Percentiles rank a stretch among this genome's conserved stretches.
phyloP scores from a whole-genome alignment of 164 flowering plant genomes.

The Berberis thunbergii region DNA sequence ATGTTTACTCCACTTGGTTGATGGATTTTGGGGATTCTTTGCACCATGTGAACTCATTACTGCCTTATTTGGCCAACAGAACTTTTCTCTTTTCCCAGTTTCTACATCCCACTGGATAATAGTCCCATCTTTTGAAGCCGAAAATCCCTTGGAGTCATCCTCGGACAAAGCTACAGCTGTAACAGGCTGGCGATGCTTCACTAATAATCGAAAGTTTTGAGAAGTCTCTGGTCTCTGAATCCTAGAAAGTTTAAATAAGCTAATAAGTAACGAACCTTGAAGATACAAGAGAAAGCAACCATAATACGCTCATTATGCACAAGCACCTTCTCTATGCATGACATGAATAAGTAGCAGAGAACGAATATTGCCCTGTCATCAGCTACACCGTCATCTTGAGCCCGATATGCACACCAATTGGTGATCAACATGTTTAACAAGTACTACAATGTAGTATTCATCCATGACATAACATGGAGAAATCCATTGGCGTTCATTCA shows the following conservation, averaged over 20 bases:
- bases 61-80: slow-evolving; percentile 67
- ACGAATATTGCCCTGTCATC: not conserved
- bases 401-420: not conserved
- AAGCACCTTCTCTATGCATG: not conserved
- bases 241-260: slow-evolving; percentile 28
- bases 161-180: slow-evolving; percentile 78
- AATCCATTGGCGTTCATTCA: not conserved
- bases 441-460: not conserved
- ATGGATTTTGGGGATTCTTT: slow-evolving; percentile 57
- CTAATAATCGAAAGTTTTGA: slow-evolving; percentile 45
- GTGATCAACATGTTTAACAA: not conserved
- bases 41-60: slow-evolving; percentile 60
- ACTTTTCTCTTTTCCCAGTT: slow-evolving; percentile 66
- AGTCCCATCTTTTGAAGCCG: slow-evolving; percentile 92
- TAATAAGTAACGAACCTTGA: not conserved
- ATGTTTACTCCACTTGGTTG: slow-evolving; percentile 58
- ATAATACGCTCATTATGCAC: not conserved
- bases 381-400: not conserved
- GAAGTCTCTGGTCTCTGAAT: slow-evolving; percentile 45
- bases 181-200: slow-evolving; percentile 71
- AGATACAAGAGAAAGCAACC: not conserved
- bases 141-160: slow-evolving; percentile 74
- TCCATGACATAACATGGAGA: not conserved
- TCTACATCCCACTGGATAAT: slow-evolving; percentile 86
- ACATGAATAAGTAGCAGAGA: not conserved